Base-by-base conservation (phyloP, 2,329 filamentous ascomycete species). In the Fusarium sp. region DNA sequence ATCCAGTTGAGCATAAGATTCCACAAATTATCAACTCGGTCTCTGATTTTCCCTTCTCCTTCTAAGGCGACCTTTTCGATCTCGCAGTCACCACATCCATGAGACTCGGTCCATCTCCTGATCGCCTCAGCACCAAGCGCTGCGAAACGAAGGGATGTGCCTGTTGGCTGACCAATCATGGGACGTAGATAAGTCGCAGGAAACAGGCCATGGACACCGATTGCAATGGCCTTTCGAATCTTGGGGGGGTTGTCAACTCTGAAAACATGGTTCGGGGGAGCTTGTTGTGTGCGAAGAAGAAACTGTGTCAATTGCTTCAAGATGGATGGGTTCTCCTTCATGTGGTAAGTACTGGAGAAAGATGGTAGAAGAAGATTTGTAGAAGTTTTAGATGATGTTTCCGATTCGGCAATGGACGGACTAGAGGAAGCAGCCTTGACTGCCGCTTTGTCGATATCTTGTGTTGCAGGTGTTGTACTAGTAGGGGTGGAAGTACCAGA, bases 41-140 rank as follows among this genome's bases (percentile, higher is more conserved):
- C 95, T 6, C 89, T 89, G 52, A 99, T 96, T 80, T 94, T 94
- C 30, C 96, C 96, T 83, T 99, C 96, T 28, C 96, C 96, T 83
- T 99, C 96, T 1, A 99, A 87, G 2, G 96, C 94, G 20, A 98
- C 93, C 80, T 97, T 98, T 79, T 98, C 95, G 62, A 99, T 94
- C 75, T 97, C 93, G 70, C 89, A 91, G 71, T 95, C 93, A 5
- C 87, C 84, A 68, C 92, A 94, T 2, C 93, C 92, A 73, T 94
- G 90, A 18, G 86, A 86, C 60, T 94, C 90, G 1, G 94, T 90
- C 94, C 95, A 99, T 68, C 92, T 88, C 66, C 92, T 89, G 76
- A 99, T 96, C 3, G 94, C 92, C 44, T 93, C 91, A 11, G 95
- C 95, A 24, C 93, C 93, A 78, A 96, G 92, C 72, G 93, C 96